Evolutionary conservation across 2,329 filamentous ascomycete species (phyloP).

Genomic region (Monilinia laxa): DNA sequence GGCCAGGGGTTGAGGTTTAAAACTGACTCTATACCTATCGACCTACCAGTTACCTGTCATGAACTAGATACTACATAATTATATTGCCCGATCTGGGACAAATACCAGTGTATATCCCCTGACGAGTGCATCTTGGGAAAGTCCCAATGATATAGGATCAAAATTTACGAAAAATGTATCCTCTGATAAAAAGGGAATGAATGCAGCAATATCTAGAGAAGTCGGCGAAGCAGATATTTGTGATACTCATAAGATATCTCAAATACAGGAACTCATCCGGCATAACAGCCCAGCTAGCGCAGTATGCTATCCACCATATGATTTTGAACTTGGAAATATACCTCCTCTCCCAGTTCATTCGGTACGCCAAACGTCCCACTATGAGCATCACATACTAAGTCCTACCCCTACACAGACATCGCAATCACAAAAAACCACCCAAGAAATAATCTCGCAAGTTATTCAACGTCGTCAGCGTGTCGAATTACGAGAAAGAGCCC

Average conservation of each 20-base stretch:
- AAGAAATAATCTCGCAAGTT: constrained; percentile 25
- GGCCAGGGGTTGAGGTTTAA: too few relatives aligned
- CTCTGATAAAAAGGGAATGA: neutral
- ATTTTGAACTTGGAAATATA: neutral
- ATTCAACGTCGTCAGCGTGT: constrained; percentile 25
- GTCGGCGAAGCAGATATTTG: neutral
- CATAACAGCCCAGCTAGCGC: neutral
- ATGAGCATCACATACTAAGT: neutral
- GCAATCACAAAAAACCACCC: neutral
- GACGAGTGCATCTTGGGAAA: too few relatives aligned
- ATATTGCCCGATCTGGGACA: too few relatives aligned
- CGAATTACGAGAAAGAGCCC: constrained; percentile 27
- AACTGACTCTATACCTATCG: too few relatives aligned
- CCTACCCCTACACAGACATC: neutral
- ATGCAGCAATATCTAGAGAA: neutral
- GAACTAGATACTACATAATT: neutral
- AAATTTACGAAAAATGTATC: neutral
- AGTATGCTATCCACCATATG: neutral
- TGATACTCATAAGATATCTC: neutral
- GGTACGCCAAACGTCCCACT: neutral
- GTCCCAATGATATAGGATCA: neutral
- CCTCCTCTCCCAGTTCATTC: too few relatives aligned
- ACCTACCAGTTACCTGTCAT: too few relatives aligned
- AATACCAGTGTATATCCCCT: too few relatives aligned
- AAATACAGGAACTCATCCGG: neutral